Evolutionary conservation across 306 rosid species (phyloP).

Genomic region (Castanea mollissima): DNA sequence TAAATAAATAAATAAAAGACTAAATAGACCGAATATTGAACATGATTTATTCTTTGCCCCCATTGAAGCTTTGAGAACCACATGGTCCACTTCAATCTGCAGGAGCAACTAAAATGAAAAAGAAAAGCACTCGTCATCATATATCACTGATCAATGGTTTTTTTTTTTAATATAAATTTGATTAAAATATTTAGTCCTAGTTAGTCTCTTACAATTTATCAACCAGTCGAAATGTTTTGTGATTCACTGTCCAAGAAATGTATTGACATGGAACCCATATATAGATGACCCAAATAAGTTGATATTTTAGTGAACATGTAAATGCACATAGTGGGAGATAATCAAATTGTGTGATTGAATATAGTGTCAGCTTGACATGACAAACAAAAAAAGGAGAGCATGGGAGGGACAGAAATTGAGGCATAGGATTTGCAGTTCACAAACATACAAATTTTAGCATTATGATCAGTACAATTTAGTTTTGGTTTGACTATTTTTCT

Average conservation of each 20-base stretch:
- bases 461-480: not conserved
- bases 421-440: constrained; percentile 5
- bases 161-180: not conserved
- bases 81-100: too few relatives aligned
- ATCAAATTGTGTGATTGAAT: constrained; percentile 4
- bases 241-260: not conserved
- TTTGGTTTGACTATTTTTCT: constrained; percentile 1
- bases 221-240: not conserved
- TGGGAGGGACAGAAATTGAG: not conserved
- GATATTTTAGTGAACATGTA: not conserved
- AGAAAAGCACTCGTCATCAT: not conserved
- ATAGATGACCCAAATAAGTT: not conserved
- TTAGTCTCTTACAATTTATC: not conserved
- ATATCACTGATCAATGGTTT: not conserved
- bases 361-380: constrained; percentile 12
- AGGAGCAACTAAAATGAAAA: not conserved
- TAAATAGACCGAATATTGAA: not conserved
- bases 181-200: not conserved
- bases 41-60: too few relatives aligned
- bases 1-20: too few relatives aligned
- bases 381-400: not conserved
- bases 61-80: too few relatives aligned
- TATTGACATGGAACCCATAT: too few relatives aligned
- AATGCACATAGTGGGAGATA: not conserved
- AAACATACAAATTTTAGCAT: constrained; percentile 5